phyloP scores from a whole-genome alignment of 129 eudicot species.

The Centella asiatica region DNA sequence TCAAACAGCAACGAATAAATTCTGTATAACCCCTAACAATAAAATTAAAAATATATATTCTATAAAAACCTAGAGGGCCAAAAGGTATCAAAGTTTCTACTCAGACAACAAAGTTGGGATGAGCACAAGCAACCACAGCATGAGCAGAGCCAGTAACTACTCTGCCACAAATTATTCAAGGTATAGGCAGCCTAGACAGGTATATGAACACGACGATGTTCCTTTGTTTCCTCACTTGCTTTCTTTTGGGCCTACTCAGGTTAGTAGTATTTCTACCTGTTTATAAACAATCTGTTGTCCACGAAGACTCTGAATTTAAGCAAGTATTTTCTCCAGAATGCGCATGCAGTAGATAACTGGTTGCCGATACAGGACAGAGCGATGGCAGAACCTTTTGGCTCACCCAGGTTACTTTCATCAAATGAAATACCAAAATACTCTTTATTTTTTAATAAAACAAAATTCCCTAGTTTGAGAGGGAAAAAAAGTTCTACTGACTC shows the following conservation, averaged over 20 bases:
- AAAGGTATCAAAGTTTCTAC: background rate
- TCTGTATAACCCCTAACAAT: no score
- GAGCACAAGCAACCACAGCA: background rate
- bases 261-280: background rate
- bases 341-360: conserved; percentile 1
- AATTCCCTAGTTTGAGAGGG: background rate
- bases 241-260: conserved; percentile 9
- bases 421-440: no score
- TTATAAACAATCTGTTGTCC: background rate
- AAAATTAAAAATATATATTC: no score
- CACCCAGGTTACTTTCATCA: conserved; percentile 6
- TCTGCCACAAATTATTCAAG: conserved; percentile 8
- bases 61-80: background rate
- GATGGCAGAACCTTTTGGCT: conserved; percentile 1
- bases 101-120: background rate
- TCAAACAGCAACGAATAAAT: conserved; percentile 3
- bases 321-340: background rate
- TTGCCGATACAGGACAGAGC: conserved; percentile 12
- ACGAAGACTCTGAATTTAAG: background rate
- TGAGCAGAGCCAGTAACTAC: conserved; percentile 10
- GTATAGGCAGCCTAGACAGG: conserved; percentile 3
- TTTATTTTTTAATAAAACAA: background rate
- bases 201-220: background rate
- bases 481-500: no score
- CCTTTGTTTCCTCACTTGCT: background rate